Evolutionary conservation across 2,329 filamentous ascomycete species (phyloP).

Genomic region (Penicillium occitanis): DNA sequence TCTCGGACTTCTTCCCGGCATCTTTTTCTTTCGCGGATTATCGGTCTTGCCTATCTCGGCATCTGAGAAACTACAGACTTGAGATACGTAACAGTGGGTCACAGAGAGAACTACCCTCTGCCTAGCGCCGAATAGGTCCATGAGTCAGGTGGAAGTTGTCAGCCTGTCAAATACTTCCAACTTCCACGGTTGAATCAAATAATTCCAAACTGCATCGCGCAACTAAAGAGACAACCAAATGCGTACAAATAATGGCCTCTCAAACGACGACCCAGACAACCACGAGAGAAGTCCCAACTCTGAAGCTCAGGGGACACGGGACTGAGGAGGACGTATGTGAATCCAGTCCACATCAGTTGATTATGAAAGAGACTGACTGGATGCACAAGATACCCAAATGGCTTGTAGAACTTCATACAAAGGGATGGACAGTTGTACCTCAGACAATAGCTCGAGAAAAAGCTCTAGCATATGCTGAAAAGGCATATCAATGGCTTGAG

Average conservation of each 20-base stretch:
- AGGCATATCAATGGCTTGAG: neutral
- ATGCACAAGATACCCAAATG: neutral
- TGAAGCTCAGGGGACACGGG: neutral
- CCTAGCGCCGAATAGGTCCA: neutral
- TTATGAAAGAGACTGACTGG: neutral
- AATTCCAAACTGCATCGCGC: neutral
- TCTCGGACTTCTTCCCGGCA: neutral
- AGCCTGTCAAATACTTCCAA: neutral
- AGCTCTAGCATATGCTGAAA: neutral
- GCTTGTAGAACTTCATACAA: neutral
- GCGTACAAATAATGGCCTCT: neutral
- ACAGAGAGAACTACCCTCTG: neutral
- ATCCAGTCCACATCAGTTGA: neutral
- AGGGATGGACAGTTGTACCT: neutral
- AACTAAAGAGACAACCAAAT: neutral
- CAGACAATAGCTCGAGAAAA: neutral
- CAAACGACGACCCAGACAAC: neutral
- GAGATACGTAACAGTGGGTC: neutral
- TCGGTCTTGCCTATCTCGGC: neutral
- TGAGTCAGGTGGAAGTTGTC: neutral
- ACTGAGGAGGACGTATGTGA: neutral
- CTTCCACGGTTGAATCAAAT: neutral
- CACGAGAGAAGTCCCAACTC: neutral
- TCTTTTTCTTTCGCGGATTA: neutral
- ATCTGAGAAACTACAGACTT: neutral